These are phyloP conservation scores for Medicago lupulina DNA, from an alignment of 306 rosid species.

Conservation along the genomic window DNA sequence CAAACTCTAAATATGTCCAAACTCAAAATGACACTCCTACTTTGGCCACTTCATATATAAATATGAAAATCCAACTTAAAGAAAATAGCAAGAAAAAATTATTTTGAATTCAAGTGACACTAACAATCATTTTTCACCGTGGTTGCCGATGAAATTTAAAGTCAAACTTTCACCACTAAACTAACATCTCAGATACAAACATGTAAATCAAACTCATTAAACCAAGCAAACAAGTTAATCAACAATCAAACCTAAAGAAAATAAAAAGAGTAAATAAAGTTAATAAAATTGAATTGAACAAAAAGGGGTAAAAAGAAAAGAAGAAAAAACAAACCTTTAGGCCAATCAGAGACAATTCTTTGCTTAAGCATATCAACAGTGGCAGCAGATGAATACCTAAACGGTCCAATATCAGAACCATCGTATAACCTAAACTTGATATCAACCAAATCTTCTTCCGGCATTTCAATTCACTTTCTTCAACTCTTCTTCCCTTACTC, in stretches of 20 bases:
- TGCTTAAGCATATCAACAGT: slow-evolving; percentile 92
- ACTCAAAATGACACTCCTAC: background rate
- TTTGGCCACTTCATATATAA: background rate
- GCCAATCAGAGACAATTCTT: slow-evolving; percentile 92
- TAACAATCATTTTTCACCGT: background rate
- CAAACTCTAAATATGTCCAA: background rate
- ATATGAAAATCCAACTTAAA: background rate
- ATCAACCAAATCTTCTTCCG: slow-evolving; percentile 84
- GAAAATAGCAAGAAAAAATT: background rate
- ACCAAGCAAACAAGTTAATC: background rate
- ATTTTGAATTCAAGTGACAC: background rate
- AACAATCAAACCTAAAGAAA: slow-evolving; percentile 10
- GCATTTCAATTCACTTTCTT: slow-evolving; percentile 62
- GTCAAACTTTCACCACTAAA: background rate
- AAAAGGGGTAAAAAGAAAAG: background rate
- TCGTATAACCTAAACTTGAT: slow-evolving; percentile 88
- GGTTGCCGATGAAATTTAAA: background rate
- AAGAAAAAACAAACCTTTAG: slow-evolving; percentile 62
- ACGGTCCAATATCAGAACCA: slow-evolving; percentile 87
- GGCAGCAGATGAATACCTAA: slow-evolving; percentile 78
- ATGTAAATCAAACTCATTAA: slow-evolving; percentile 31
- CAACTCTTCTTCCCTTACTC: slow-evolving; percentile 35
- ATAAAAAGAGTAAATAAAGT: too few relatives aligned
- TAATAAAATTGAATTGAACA: background rate
- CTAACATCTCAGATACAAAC: background rate